Base-by-base conservation (phyloP, 1,284 basidiomycete genomes). In the Leccinum subfulvum region DNA sequence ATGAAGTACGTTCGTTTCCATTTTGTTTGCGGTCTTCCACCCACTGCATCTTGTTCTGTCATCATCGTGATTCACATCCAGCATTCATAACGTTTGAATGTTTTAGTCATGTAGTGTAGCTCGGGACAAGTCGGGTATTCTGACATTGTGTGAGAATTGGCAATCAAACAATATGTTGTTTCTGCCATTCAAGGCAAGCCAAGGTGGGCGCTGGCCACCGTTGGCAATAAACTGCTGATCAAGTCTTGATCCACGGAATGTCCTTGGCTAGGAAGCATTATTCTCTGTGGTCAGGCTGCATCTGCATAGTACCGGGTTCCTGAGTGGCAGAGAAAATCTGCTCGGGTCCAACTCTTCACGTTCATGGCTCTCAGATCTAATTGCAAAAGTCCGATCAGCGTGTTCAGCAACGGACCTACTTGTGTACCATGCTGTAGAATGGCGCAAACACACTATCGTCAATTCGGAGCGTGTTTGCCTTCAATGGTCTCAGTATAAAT, bases 21-120 rank as follows among this genome's bases (percentile, higher is more conserved):
- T n/a, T 64, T 67, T 69, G 61, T 64, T 64, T 61, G 61, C 33
- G 49, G 56, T 60, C 44, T 37, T 61, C 41, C 58, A 51, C 57
- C 59, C 16, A 44, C 35, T 52, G 18, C 21, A 28, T 56, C 59
- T 66, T 39, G 47, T 61, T 58, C 49, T 16, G 53, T 61, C 47
- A 52, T 18, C 59, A 55, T 60, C 39, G 60, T 64, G 60, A 49
- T 64, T 62, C 62, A 62, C 64, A 70, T 72, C 60, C 63, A 54
- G 56, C 65, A 68, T 33, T 33, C 30, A 37, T 65, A 58, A 64
- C 68, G 63, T 69, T 61, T 47, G 72, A 66, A 71, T 74, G 69
- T 71, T 53, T 65, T 69, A 57, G 70, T 71, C 67, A 64, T 65
- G 69, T 75, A 66, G 67, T 64, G 72, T 72, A 68, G 67, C 68